Conservation (phyloP, 805 yeast genomes). For the Sugiyamaella americana region DNA sequence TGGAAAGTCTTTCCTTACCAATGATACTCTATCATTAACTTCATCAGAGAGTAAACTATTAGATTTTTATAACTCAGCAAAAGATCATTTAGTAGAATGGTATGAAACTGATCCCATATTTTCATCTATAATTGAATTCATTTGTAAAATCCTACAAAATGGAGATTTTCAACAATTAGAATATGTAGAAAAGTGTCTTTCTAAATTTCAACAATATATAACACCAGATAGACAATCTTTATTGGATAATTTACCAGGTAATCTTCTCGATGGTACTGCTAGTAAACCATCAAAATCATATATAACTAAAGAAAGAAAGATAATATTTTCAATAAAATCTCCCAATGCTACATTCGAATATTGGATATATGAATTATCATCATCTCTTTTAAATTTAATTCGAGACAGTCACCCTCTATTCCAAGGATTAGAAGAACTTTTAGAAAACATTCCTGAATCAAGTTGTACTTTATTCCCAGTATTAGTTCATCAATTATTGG, state of each 20-base stretch:
- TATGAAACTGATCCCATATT: background rate
- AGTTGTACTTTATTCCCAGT: slow-evolving; percentile 3
- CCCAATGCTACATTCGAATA: background rate
- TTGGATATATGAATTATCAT: background rate
- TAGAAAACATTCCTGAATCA: slow-evolving; percentile 1
- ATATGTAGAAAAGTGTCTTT: background rate
- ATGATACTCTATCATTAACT: background rate
- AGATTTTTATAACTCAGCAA: background rate
- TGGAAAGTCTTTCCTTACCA: background rate
- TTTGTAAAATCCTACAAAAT: background rate
- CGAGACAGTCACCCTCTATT: background rate
- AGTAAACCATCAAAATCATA: background rate
- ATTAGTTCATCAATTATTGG: slow-evolving; percentile 8
- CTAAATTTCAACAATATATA: background rate
- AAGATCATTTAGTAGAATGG: background rate
- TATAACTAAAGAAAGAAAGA: background rate
- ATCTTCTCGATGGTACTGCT: background rate
- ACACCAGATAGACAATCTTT: background rate
- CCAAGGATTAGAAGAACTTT: background rate
- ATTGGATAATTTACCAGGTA: background rate
- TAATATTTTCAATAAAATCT: background rate
- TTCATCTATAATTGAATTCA: too few relatives aligned
- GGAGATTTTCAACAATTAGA: background rate
- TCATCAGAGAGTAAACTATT: background rate
- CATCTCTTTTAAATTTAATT: background rate